Evolutionary conservation across 352 stramenopile species (phyloP), one percentile per base, ranked within the genome.

Genomic region (Pythium chondricola): DNA sequence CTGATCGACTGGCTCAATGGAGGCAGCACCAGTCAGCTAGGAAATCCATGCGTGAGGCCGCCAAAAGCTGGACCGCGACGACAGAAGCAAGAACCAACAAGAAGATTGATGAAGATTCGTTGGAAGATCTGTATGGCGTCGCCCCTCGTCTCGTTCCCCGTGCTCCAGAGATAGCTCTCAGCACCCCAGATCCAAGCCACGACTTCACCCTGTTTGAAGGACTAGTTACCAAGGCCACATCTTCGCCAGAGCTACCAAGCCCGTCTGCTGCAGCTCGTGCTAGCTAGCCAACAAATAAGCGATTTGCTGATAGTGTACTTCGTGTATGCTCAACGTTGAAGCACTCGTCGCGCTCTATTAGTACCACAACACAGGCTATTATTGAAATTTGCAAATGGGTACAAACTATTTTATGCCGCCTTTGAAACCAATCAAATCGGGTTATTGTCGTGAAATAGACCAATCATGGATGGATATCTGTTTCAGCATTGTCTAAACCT

Each of bases 201-300:
- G 56, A 20, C 58, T 71, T 46, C n/a, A n/a, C n/a, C n/a, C 48
- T 74, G 5, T 74, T 74, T 49, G 58, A 58, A 8, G 65, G 65
- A 0, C 58, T 74, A 27, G 48, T 65, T 22, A 71, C 65, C 38
- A 71, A 74, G 39, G 2, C 21, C 10, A 3, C 24, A 16, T n/a
- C 35, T 2, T 16, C 10, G 14, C 30, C 18, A 18, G 45, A 20
- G 16, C 4, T 3, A 3, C 1, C 5, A n/a, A 29, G 16, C 7
- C 2, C 14, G 11, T n/a, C 25, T 7, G 29, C 31, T 18, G 35
- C 41, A 5, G 38, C 31, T 13, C 30, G 35, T 25, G 45, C 43
- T 30, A 61, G 44, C 26, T 48, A 43, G 39, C 21, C 6, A 14
- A 4, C 3, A 20, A 26, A 27, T 21, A 42, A 42, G 36, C 24